Evolutionary conservation across 257 asterid species (phyloP).

Genomic region (Penstemon barbatus): DNA sequence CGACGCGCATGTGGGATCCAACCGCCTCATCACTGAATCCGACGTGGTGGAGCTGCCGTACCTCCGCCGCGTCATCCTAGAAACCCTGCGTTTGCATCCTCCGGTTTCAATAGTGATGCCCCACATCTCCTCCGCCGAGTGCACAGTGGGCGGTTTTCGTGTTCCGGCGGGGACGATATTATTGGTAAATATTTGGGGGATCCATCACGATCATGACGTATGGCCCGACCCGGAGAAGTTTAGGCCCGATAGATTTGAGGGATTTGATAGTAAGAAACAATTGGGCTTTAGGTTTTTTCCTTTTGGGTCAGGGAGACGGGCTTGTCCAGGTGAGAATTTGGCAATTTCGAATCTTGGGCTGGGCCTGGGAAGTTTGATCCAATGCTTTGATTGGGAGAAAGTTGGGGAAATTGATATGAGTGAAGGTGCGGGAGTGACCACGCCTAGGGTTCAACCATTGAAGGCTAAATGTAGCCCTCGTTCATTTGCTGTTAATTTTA

Average conservation of each 20-base stretch:
- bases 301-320: slow-evolving; percentile 59
- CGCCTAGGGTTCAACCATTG: slow-evolving; percentile 29
- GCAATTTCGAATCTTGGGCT: slow-evolving; percentile 22
- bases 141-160: slow-evolving; percentile 59
- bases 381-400: slow-evolving; percentile 35
- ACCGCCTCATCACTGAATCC: slow-evolving; percentile 44
- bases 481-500: background rate
- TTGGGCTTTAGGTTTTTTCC: slow-evolving; percentile 48
- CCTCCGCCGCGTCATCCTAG: slow-evolving; percentile 52
- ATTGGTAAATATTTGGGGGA: slow-evolving; percentile 65
- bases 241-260: slow-evolving; percentile 78
- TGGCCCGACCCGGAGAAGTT: slow-evolving; percentile 74
- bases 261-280: slow-evolving; percentile 45
- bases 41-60: slow-evolving; percentile 46
- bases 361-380: slow-evolving; percentile 27
- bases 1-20: slow-evolving; percentile 40
- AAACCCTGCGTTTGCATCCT: slow-evolving; percentile 69
- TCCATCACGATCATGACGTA: slow-evolving; percentile 60
- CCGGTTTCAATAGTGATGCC: slow-evolving; percentile 71
- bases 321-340: slow-evolving; percentile 50
- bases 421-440: slow-evolving; percentile 25
- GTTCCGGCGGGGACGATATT: slow-evolving; percentile 64
- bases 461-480: slow-evolving; percentile 24
- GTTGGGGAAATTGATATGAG: slow-evolving; percentile 24
- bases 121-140: slow-evolving; percentile 61